Evolutionary conservation across 805 yeast genomes (phyloP), one percentile per base, ranked within the genome.

Genomic region (Cyberlindnera euphorbiiphila): DNA sequence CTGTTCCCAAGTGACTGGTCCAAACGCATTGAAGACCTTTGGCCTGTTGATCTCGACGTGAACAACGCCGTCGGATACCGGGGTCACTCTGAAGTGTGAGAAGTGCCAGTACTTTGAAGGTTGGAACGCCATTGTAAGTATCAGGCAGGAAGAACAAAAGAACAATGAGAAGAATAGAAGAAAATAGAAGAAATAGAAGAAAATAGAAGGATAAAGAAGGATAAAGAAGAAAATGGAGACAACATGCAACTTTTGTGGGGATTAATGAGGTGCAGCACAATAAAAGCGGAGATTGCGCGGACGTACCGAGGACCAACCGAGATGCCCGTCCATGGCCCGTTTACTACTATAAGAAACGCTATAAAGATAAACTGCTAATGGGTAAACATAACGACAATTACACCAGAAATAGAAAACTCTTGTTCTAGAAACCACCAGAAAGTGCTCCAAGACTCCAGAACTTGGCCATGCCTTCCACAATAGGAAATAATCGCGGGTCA

Each of bases 21-120:
- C 62, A 54, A 76, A 76, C 0, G 87, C 79, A 52, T 84, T 84
- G 42, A 76, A 64, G 2, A 64, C 58, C 47, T 67, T 62, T 5
- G 86, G 83, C 39, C 84, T 72, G 58, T 81, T 76, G 59, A 80
- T 62, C 53, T 76, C 71, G 15, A 84, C 71, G 39, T 76, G 81
- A 18, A 70, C 65, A 16, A 81, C 70, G 4, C 58, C 50, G 47
- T 63, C 22, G 11, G 41, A 22, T 10, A 39, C 14, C 1, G 30
- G 33, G 2, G 46, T 25, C 14, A 52, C 51, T 11, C 25, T 41
- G 40, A 54, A 56, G 35, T 52, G 42, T 4, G 42, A 26, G 37
- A 44, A 53, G 14, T 34, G 25, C n/a, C 30, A 2, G 33, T 32
- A 43, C 6, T 23, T 33, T 5, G 6, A 5, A 4, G 14, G 12